A percentile compares a stretch with the other conserved stretches of the same genome.
These are phyloP conservation scores for Isoetes taiwanensis DNA, from an alignment of 75 land plant species.

Conservation along the genomic window DNA sequence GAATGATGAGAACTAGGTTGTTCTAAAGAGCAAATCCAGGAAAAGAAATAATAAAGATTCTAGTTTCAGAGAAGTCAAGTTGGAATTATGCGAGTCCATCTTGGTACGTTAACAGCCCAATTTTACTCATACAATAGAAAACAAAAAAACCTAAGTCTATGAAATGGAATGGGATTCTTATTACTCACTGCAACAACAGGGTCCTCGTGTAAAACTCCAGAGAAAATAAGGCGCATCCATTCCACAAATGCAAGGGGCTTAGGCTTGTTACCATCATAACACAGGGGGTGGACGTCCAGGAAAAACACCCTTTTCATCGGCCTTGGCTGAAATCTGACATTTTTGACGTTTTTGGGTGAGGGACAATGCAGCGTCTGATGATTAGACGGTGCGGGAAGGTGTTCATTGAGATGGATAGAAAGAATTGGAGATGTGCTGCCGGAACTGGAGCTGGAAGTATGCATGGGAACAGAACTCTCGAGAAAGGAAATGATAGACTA, in stretches of 20 bases:
- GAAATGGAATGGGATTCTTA: background rate
- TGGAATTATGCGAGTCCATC: background rate
- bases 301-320: slow-evolving; percentile 31
- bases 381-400: too few species aligned
- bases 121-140: background rate
- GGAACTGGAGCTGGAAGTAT: too few species aligned
- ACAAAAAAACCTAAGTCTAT: background rate
- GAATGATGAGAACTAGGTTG: too few species aligned
- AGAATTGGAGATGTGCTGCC: too few species aligned
- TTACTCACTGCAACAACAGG: slow-evolving; percentile 67
- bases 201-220: slow-evolving; percentile 40
- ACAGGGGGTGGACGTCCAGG: slow-evolving; percentile 54
- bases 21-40: background rate
- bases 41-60: background rate
- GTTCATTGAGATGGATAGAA: too few species aligned
- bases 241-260: slow-evolving; percentile 37
- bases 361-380: too few species aligned
- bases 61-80: background rate
- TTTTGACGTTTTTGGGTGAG: too few species aligned
- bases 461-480: too few species aligned
- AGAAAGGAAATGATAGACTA: too few species aligned
- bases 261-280: slow-evolving; percentile 40
- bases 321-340: too few species aligned
- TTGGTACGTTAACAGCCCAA: background rate
- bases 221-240: slow-evolving; percentile 55